Base-by-base conservation (phyloP, 2,329 filamentous ascomycete genomes). In the Graphilbum ipis-grandicollis region DNA sequence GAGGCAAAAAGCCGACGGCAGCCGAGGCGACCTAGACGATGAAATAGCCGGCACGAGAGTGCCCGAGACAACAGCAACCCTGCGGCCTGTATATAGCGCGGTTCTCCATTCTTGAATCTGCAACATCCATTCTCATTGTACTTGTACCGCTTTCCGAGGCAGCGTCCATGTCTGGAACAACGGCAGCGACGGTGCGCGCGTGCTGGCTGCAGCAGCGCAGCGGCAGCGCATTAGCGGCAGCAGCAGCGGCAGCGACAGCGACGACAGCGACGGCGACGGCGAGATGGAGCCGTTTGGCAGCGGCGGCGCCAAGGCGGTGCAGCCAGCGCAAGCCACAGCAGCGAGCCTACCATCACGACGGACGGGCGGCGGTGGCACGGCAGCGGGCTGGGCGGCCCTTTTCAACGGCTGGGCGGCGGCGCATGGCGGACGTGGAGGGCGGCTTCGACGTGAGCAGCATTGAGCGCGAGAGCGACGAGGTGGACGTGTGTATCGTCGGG, bases 401-500 rank as follows among this genome's bases (percentile, higher is more conserved):
- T 7, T 18, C 15, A 18, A 15, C 5, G 29, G 29, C 5, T 12
- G 10, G 29, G 7, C 7, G n/a, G 29, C n/a, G 29, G 29, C 29
- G 6, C 14, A 34, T 19, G 38, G n/a, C 19, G 52, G n/a, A n/a
- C 50, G 34, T 53, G 50, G 34, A 52, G 45, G 19, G 62, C 71
- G 39, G 70, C 61, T 81, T 83, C 47, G 76, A 85, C 51, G 77
- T 77, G 9, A 57, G 61, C 19, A 59, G 56, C 38, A 65, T 86
- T 40, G 88, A 96, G 45, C 78, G 90, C 45, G 90, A 96, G 56
- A 80, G 75, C 37, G 90, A 98, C 51, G 64, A 90, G 59, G 90
- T 98, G 22, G 90, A 98, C 57, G 86, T 98, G 22, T 93, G 85
- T 58, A 96, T 98, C 50, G 75, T 98, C 37, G 90, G 90, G 51